Evolutionary conservation across 345 rosid genomes (phyloP), one percentile per base, ranked within the genome.

Genomic region (Citrus cavaleriei): DNA sequence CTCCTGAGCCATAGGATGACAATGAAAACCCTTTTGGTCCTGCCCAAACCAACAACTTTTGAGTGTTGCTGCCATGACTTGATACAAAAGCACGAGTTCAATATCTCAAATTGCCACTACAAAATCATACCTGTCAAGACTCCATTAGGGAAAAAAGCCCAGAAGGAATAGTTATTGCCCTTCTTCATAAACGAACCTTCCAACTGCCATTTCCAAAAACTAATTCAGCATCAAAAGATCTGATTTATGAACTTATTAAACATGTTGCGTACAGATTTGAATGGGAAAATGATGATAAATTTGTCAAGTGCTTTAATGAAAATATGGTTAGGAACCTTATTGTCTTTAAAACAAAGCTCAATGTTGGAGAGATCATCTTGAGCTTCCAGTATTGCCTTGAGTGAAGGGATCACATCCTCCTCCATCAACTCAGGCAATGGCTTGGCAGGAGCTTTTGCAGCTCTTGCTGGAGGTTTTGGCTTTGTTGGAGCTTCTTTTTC

Each of bases 91-190:
- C 22, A 25, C 2, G 21, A 34, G 21, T 27, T 13, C 16, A 6
- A 51, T 5, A 51, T 54, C 25, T 57, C 46, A 38, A 62, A 27
- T 27, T 3, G 77, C 37, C 14, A 49, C 55, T 16, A 25, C 27
- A 55, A 49, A 37, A 40, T 7, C 57, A 19, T 83, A 89, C 98
- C 98, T 82, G 90, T 86, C 65, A 96, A 89, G 72, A 60, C 85
- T 65, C 98, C 98, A 10, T 38, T 77, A 3, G 97, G 95, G 82
- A 96, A 96, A 85, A 96, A 96, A 0, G 98, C 99, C 99, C 99
- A 96, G 38, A 94, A 96, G 5, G 89, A 81, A 80, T 91, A 78
- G 16, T 85, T 93, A 70, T 66, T 87, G 25, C 86, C 87, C 67
- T 89, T 86, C 88, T 91, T 91, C 28, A 81, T 28, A 80, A 96